A percentile compares a stretch with the other conserved stretches of the same genome.
phyloP scores from a whole-genome alignment of 1,284 basidiomycete species.

The Flammula alnicola region DNA sequence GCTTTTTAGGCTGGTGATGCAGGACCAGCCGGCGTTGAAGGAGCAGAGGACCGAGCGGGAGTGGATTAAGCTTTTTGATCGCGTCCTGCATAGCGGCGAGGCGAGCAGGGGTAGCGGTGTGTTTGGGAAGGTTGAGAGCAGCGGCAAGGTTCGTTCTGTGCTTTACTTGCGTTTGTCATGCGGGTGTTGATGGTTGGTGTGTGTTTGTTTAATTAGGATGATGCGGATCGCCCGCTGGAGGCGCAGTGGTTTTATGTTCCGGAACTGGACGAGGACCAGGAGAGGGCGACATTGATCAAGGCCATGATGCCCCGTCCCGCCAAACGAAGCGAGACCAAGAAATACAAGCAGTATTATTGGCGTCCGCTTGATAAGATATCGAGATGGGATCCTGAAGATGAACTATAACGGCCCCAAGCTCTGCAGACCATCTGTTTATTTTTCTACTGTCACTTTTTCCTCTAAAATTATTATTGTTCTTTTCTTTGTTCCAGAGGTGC shows the following conservation, averaged over 20 bases:
- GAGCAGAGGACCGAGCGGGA: slow-evolving; percentile 46
- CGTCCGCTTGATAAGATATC: slow-evolving; percentile 66
- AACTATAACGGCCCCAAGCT: too few species aligned
- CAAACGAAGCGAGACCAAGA: slow-evolving; percentile 75
- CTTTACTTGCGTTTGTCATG: neutral
- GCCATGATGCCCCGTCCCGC: slow-evolving; percentile 76
- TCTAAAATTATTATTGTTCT: too few species aligned
- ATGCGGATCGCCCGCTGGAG: slow-evolving; percentile 55
- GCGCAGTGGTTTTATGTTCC: slow-evolving; percentile 80
- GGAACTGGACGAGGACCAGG: slow-evolving; percentile 68
- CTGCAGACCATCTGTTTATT: neutral
- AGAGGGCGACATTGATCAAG: slow-evolving; percentile 64
- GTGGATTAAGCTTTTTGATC: slow-evolving; percentile 53
- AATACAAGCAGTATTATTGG: slow-evolving; percentile 84
- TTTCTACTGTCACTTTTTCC: slow-evolving; percentile 2
- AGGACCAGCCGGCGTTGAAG: slow-evolving; percentile 56
- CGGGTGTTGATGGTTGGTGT: slow-evolving; percentile 1
- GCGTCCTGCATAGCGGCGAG: slow-evolving; percentile 55
- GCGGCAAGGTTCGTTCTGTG: slow-evolving; percentile 49
- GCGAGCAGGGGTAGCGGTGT: slow-evolving; percentile 51
- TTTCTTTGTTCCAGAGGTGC: too few species aligned
- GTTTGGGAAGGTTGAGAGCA: slow-evolving; percentile 73
- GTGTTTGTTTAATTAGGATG: slow-evolving; percentile 42
- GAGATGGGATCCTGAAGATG: slow-evolving; percentile 67
- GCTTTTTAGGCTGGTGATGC: slow-evolving; percentile 56